Percentiles rank a stretch among this genome's conserved stretches.
These are phyloP conservation scores for Inga laurina DNA, from an alignment of 306 rosid species.

Conservation along the genomic window DNA sequence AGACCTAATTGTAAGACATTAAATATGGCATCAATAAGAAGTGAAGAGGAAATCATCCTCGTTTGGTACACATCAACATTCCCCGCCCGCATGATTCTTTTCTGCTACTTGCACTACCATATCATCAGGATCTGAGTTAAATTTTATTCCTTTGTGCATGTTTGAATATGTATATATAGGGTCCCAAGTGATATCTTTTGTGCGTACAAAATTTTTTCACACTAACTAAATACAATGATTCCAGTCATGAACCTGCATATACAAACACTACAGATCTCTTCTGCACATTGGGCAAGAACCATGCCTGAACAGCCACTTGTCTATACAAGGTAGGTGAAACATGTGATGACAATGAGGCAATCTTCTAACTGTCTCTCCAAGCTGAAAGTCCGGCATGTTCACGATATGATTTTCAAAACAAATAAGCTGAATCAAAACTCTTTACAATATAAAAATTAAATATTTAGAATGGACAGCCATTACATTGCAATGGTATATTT, in stretches of 20 bases:
- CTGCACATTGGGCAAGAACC: slow-evolving; percentile 99
- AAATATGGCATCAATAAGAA: not conserved
- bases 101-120: not conserved
- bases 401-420: slow-evolving; percentile 29
- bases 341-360: slow-evolving; percentile 96
- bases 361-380: slow-evolving; percentile 94
- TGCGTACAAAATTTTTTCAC: not conserved
- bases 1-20: too few species aligned
- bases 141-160: not conserved
- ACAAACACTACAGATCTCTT: slow-evolving; percentile 84
- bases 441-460: too few species aligned
- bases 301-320: slow-evolving; percentile 92
- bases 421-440: not conserved
- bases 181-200: not conserved
- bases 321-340: slow-evolving; percentile 98
- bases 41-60: not conserved
- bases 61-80: not conserved
- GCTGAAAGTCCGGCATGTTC: slow-evolving; percentile 77
- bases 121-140: not conserved
- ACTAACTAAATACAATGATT: not conserved
- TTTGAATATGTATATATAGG: not conserved
- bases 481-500: not conserved
- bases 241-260: not conserved
- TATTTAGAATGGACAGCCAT: not conserved
- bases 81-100: not conserved